Evolutionary conservation across 768 basidiomycete species (phyloP), one percentile per base, ranked within the genome.

Genomic region (Hebeloma cylindrosporum): DNA sequence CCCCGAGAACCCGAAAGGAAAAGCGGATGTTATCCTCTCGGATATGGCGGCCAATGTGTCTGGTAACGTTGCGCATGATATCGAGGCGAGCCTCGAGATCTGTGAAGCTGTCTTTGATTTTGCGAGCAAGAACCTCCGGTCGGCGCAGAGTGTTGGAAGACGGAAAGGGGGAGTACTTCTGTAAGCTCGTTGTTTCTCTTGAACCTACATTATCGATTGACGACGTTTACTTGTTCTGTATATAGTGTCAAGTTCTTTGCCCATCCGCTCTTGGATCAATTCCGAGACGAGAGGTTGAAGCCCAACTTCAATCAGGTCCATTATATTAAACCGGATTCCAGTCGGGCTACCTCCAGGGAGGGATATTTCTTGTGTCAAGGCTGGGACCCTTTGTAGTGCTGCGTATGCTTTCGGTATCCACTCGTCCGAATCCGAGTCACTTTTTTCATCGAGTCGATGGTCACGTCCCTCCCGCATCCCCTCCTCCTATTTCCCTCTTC

Each of bases 41-140:
- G 94, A 96, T 59, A 93, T 97, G 86, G 89, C 93, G 13, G 82
- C 82, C 14, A 93, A 93, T 61, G 72, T 81, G 47, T 78, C 85
- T 2, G 94, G 95, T 4, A 82, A 86, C 48, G 62, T 72, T 13
- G 63, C 66, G 0, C 72, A 73, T 38, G 94, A 98, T 63, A 75
- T 77, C 1, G 75, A 83, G 56, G 62, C 73, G 7, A 84, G 84
- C 45, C 71, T 94, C 23, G 75, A 84, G 27, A 83, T 97, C 16
- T 88, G 83, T 59, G 64, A 75, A 27, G 80, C 85, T 3, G 93
- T 89, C 0, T 78, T 86, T 47, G 64, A 72, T 31, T 94, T 96
- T 59, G 76, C 82, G 3, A 62, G 66, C 47, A 64, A 60, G 26
- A 72, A 83, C 58, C 55, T 92, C 23, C 66, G 78, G 17, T 64